These are phyloP conservation scores for Saussurea involucrata DNA, from an alignment of 129 eudicot species.

Conservation along the genomic window DNA sequence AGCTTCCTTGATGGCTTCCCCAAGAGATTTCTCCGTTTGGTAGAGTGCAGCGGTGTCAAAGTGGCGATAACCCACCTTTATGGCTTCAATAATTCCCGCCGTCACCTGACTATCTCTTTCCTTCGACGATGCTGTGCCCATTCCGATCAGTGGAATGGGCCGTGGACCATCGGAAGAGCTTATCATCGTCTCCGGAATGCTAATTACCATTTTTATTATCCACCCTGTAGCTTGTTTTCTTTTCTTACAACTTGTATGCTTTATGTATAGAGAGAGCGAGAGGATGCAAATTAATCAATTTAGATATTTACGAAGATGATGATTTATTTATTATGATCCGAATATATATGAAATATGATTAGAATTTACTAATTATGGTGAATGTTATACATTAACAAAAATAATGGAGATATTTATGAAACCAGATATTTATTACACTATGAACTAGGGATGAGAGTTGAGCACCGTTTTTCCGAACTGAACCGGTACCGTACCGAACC, in stretches of 20 bases:
- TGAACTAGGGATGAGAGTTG: no score
- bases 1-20: slow-evolving; percentile 36
- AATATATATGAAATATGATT: no score
- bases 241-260: background rate
- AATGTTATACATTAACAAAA: no score
- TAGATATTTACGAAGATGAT: no score
- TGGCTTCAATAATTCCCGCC: slow-evolving; percentile 27
- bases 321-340: no score
- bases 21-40: slow-evolving; percentile 26
- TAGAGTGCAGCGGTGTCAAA: slow-evolving; percentile 43
- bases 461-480: no score
- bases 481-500: no score
- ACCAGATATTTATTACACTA: no score
- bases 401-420: no score
- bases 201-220: background rate
- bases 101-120: slow-evolving; percentile 9
- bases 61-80: slow-evolving; percentile 48
- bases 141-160: slow-evolving; percentile 28
- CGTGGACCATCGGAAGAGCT: slow-evolving; percentile 22
- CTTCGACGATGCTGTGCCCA: slow-evolving; percentile 14
- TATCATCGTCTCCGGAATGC: slow-evolving; percentile 11
- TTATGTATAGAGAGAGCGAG: no score
- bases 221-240: background rate
- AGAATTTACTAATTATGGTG: no score
- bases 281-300: no score